Evolutionary conservation across 108 stramenopile species (phyloP), one percentile per base, ranked within the genome.

Genomic region (Epipyxis sp.): DNA sequence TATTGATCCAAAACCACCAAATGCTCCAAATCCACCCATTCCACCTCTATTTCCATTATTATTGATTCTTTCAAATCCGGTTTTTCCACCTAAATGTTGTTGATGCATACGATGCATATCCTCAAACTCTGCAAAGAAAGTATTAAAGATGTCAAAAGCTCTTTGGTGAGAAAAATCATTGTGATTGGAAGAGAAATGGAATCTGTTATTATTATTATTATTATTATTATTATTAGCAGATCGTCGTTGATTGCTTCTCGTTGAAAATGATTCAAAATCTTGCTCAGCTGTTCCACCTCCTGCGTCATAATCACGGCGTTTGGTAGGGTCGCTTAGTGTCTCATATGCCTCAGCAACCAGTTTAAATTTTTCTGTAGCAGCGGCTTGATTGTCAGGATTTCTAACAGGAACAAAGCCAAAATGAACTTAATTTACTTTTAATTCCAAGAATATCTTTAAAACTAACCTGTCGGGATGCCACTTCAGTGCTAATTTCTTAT

Each of bases 341-440:
- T 94, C 92, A 86, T 94, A 95, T 50, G 92, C 96, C 45, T 93
- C 84, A 77, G 91, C 93, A 67, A 97, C 86, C 59, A 90, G 90
- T 80, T 91, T 62, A 65, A 87, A 84, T 77, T 50, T 85, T 54
- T 85, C 59, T 40, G 80, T 77, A 1, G 86, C 86, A 59, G 68
- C 76, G 25, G 82, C 69, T 1, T 79, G 69, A 69, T 84, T 81
- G 40, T 69, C 77, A 35, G 81, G 81, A 42, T 86, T 86, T 77
- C 84, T 86, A 86, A 88, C 88, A 1, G 88, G 88, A 50, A n/a
- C n/a, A n/a, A n/a, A n/a, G n/a, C n/a, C n/a, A n/a, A n/a, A n/a
- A n/a, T n/a, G n/a, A n/a, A n/a, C n/a, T n/a, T n/a, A n/a, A n/a
- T n/a, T n/a, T n/a, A n/a, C n/a, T n/a, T n/a, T n/a, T n/a, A n/a